Conservation (phyloP, 2,329 filamentous ascomycete genomes). For the Epichloe sylvatica region DNA sequence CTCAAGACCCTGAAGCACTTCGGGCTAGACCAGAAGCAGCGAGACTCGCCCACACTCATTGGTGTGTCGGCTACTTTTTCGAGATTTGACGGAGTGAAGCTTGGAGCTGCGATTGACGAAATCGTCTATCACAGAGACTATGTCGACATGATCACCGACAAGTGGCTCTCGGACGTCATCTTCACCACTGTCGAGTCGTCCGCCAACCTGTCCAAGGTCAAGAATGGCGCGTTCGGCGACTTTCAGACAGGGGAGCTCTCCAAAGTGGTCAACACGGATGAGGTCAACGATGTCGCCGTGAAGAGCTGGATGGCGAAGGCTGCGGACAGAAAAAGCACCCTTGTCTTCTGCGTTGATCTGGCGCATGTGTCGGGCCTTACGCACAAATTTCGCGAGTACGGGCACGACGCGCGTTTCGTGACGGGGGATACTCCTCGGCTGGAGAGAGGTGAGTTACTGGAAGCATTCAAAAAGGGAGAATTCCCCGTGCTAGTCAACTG, state of each 20-base stretch:
- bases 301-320: constrained; percentile 76
- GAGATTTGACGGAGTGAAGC: constrained; percentile 66
- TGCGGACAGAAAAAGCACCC: constrained; percentile 59
- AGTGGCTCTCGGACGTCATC: constrained; percentile 82
- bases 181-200: constrained; percentile 86
- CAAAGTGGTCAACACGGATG: constrained; percentile 63
- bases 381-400: constrained; percentile 57
- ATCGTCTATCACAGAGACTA: constrained; percentile 85
- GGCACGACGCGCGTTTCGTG: constrained; percentile 75
- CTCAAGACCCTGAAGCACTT: constrained; percentile 67
- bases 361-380: constrained; percentile 67
- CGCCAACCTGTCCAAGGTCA: constrained; percentile 62
- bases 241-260: constrained; percentile 71
- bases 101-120: constrained; percentile 79
- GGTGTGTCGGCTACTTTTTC: constrained; percentile 77
- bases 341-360: constrained; percentile 90
- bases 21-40: constrained; percentile 39
- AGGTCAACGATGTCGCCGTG: constrained; percentile 72
- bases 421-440: constrained; percentile 63
- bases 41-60: constrained; percentile 50
- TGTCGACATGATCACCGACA: constrained; percentile 60
- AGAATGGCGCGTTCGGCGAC: constrained; percentile 50
- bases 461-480: constrained; percentile 57
- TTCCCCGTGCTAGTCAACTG: constrained; percentile 90
- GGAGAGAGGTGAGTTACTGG: constrained; percentile 55